Base-by-base conservation (phyloP, 1,284 basidiomycete species). In the Phylloboletellus chloephorus region DNA sequence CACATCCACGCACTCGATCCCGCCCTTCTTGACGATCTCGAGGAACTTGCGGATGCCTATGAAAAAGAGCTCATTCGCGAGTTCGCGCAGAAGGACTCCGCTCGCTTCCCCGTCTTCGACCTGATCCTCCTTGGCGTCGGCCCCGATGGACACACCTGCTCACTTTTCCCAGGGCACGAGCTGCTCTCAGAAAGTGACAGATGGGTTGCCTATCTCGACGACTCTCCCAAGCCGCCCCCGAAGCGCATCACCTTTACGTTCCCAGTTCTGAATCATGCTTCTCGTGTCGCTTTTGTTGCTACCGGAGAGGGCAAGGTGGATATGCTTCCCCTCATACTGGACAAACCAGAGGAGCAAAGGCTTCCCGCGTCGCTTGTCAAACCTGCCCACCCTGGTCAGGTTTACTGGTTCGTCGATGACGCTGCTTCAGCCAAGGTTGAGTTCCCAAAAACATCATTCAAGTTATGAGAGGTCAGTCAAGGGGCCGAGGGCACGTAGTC, bases 81-180 rank as follows among this genome's bases (percentile, higher is more conserved):
- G 58, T 98, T 98, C 62, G 91, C 90, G 1, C 81, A 84, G 56
- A 86, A 82, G 58, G 88, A 95, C 62, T 75, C 90, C 3, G 92
- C 92, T 9, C 82, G 91, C 46, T 97, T 95, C 74, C 93, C 93
- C 46, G 74, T 93, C 32, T 96, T 97, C 63, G 93, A 97, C 64
- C 79, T 97, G 56, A 87, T 96, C 67, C 78, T 97, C 31, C 82
- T 97, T 39, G 93, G 93, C 38, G 82, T 92, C 76, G 93, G 93
- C 15, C 84, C 88, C 5, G 95, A 98, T 61, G 95, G 95, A 16
- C 96, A 98, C 72, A 98, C 94, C 17, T 92, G 87, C 52, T 93
- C 88, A 10, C 82, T 98, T 49, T 98, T 98, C 78, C 93, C 95
- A 12, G 86, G 78, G 4, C 95, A 98, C 63, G 76, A 77, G 41